phyloP scores from a whole-genome alignment of 73 alveolate genomes.

The Stentor roeselii region DNA sequence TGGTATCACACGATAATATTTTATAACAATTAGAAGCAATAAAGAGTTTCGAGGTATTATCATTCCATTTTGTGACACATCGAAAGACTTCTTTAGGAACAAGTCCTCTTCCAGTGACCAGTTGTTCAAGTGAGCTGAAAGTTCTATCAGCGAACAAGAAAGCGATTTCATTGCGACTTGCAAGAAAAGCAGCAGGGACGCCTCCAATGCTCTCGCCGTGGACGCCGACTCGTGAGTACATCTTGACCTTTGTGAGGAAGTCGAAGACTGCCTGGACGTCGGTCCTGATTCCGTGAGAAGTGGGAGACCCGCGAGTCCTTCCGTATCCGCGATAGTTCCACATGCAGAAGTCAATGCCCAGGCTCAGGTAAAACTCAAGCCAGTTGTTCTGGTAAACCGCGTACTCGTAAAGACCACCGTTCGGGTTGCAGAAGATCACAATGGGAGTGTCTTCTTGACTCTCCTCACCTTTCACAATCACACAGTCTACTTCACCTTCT shows the following conservation, averaged over 20 bases:
- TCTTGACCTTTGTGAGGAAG: slow-evolving; percentile 38
- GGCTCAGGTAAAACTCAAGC: slow-evolving; percentile 63
- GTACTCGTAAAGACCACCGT: slow-evolving; percentile 86
- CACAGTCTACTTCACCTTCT: neutral
- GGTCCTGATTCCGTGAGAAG: slow-evolving; percentile 39
- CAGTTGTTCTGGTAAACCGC: slow-evolving; percentile 71
- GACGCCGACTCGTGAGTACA: slow-evolving; percentile 41
- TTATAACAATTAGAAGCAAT: slow-evolving; percentile 8
- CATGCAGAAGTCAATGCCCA: slow-evolving; percentile 66
- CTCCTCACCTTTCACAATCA: neutral
- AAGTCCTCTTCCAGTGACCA: slow-evolving; percentile 44
- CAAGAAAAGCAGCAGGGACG: slow-evolving; percentile 66
- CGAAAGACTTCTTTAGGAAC: neutral
- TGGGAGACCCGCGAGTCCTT: slow-evolving; percentile 72
- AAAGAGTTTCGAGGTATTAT: neutral
- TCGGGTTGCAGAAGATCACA: slow-evolving; percentile 81
- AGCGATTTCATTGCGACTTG: slow-evolving; percentile 44
- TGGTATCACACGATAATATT: slow-evolving; percentile 25
- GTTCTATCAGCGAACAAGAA: slow-evolving; percentile 76
- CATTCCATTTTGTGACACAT: slow-evolving; percentile 26
- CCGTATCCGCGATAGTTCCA: slow-evolving; percentile 94
- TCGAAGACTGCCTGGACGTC: slow-evolving; percentile 63
- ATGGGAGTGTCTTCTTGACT: slow-evolving; percentile 38
- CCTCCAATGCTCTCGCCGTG: slow-evolving; percentile 85
- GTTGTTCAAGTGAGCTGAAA: slow-evolving; percentile 49